A percentile compares a stretch with the other conserved stretches of the same genome.
Evolutionary conservation across 257 asterid species (phyloP).

Genomic region (Fraxinus americana): DNA sequence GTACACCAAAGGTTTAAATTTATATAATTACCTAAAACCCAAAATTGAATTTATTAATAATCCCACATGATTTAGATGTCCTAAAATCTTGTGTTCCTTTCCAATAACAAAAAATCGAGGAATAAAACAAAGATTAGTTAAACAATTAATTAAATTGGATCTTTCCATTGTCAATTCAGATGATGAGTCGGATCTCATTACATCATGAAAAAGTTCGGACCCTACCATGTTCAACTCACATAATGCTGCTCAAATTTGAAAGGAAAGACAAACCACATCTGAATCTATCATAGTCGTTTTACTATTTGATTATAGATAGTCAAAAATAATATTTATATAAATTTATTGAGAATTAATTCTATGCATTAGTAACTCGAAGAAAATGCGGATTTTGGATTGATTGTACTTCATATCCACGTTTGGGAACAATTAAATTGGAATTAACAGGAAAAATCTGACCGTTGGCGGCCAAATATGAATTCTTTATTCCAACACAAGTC

Average conservation of each 20-base stretch:
- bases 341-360: not conserved
- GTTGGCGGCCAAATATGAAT: no score
- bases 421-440: no score
- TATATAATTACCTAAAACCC: no score
- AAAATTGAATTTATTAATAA: not conserved
- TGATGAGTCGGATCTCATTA: slow-evolving; percentile 36
- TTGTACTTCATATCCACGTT: no score
- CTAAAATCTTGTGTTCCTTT: not conserved
- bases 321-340: not conserved
- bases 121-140: not conserved
- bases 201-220: slow-evolving; percentile 10
- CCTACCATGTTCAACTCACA: slow-evolving; percentile 57
- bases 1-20: no score
- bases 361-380: no score
- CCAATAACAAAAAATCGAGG: not conserved
- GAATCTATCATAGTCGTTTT: slow-evolving; percentile 18
- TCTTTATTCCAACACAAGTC: no score
- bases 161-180: not conserved
- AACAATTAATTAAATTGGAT: not conserved
- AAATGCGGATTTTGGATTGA: not conserved
- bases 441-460: no score
- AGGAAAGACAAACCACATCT: slow-evolving; percentile 18
- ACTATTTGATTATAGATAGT: not conserved
- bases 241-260: not conserved
- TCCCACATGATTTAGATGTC: not conserved